phyloP scores from a whole-genome alignment of 768 basidiomycete species.

The Naganishia vaughanmartiniae region DNA sequence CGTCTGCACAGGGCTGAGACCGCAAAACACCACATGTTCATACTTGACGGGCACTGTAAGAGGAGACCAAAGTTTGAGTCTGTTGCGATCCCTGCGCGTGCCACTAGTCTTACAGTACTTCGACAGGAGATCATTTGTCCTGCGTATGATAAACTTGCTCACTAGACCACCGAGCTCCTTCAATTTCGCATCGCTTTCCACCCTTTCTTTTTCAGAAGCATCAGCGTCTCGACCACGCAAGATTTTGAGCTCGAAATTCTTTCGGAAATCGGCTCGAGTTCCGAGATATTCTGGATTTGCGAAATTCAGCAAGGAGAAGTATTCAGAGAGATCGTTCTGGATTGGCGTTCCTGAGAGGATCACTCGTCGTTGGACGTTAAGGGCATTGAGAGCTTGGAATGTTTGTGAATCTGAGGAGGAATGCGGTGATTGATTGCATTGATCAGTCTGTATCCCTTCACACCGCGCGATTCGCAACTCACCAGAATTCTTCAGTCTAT shows the following conservation, averaged over 20 bases:
- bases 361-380: conserved; percentile 85
- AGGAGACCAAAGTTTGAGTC: not conserved
- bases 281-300: conserved; percentile 89
- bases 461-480: conserved; percentile 53
- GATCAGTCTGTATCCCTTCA: conserved; percentile 17
- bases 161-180: conserved; percentile 85
- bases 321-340: conserved; percentile 89
- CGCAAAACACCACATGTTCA: conserved; percentile 94
- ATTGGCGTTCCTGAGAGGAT: conserved; percentile 93
- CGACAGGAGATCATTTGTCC: conserved; percentile 88
- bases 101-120: conserved; percentile 74
- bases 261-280: conserved; percentile 82
- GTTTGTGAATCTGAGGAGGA: conserved; percentile 69
- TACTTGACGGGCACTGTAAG: conserved; percentile 91
- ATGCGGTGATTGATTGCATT: conserved; percentile 32
- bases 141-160: conserved; percentile 87
- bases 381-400: conserved; percentile 73
- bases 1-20: conserved; percentile 76
- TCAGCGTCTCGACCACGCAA: conserved; percentile 85
- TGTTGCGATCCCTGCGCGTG: not conserved
- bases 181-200: conserved; percentile 80
- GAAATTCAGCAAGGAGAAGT: conserved; percentile 88
- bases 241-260: conserved; percentile 90
- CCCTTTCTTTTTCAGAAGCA: conserved; percentile 73
- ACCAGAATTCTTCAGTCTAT: conserved; percentile 77